Percentiles rank a stretch among this genome's conserved stretches.
Conservation (phyloP, 495 filamentous ascomycete genomes). For the Penicillium antarcticum region DNA sequence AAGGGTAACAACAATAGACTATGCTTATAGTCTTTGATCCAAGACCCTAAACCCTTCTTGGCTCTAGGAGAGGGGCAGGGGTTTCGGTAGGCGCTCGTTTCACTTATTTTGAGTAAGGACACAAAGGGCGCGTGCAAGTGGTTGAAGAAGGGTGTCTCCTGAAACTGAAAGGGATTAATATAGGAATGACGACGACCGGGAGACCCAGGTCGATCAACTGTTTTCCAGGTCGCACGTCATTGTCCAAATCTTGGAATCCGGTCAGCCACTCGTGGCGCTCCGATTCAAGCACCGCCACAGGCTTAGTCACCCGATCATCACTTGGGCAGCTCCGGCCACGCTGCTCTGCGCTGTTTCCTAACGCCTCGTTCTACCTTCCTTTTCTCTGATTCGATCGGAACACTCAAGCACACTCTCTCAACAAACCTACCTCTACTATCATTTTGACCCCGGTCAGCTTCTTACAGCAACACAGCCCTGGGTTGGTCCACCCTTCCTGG, state of each 20-base stretch:
- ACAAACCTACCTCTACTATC: neutral
- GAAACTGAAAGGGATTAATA: slow-evolving; percentile 3
- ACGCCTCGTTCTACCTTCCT: slow-evolving; percentile 6
- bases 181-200: slow-evolving; percentile 1
- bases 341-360: slow-evolving; percentile 7
- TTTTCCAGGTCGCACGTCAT: slow-evolving; percentile 11
- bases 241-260: slow-evolving; percentile 10
- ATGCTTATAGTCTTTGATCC: slow-evolving; percentile 5
- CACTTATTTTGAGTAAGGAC: neutral
- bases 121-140: neutral
- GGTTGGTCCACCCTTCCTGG: slow-evolving; percentile 29
- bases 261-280: slow-evolving; percentile 11
- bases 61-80: neutral
- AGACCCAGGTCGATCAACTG: slow-evolving; percentile 1
- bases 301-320: slow-evolving; percentile 21
- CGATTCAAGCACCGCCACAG: slow-evolving; percentile 8
- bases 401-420: neutral
- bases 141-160: neutral
- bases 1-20: slow-evolving; percentile 20
- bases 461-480: slow-evolving; percentile 18
- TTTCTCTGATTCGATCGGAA: slow-evolving; percentile 1
- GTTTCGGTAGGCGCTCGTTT: slow-evolving; percentile 17
- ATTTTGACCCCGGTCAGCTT: neutral
- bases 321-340: slow-evolving; percentile 9
- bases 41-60: slow-evolving; percentile 1